phyloP scores from a whole-genome alignment of 2,329 filamentous ascomycete species.

The Chaetomiaceae sp. region DNA sequence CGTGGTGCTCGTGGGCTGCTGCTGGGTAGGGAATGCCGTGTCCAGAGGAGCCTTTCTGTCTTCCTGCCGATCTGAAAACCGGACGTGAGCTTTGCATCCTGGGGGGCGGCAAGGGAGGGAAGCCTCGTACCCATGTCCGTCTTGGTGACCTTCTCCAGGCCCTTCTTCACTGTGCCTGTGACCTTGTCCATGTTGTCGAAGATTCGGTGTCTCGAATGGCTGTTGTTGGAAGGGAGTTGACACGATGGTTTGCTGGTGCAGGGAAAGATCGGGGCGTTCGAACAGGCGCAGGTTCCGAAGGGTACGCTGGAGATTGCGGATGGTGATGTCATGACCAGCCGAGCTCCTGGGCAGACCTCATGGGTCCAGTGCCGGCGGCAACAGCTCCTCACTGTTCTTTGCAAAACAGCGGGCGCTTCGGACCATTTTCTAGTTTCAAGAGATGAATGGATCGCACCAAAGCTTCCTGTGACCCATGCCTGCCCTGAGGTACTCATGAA shows the following conservation, averaged over 20 bases:
- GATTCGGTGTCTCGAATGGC: neutral
- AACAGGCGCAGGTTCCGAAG: too few relatives aligned
- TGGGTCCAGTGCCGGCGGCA: too few relatives aligned
- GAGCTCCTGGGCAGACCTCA: neutral
- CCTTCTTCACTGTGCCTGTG: constrained; percentile 12
- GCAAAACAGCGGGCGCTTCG: too few relatives aligned
- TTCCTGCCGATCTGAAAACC: neutral
- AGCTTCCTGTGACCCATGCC: too few relatives aligned
- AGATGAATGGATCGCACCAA: too few relatives aligned
- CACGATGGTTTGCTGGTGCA: too few relatives aligned
- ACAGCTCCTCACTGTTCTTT: too few relatives aligned
- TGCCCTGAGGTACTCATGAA: constrained; percentile 1
- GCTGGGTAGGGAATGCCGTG: constrained; percentile 1
- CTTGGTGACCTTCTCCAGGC: constrained; percentile 12
- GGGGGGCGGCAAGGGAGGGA: neutral
- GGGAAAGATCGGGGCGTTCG: neutral
- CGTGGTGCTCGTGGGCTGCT: constrained; percentile 13
- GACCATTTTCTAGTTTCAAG: too few relatives aligned
- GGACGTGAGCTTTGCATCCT: neutral
- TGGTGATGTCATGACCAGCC: constrained; percentile 2
- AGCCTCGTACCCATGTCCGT: constrained; percentile 10
- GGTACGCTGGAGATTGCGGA: too few relatives aligned
- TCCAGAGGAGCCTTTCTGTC: constrained; percentile 5
- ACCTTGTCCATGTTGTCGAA: constrained; percentile 13
- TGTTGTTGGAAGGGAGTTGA: too few relatives aligned